A percentile compares a stretch with the other conserved stretches of the same genome.
These are phyloP conservation scores for Claviceps digitariae DNA, from an alignment of 2,329 filamentous ascomycete species.

Conservation along the genomic window DNA sequence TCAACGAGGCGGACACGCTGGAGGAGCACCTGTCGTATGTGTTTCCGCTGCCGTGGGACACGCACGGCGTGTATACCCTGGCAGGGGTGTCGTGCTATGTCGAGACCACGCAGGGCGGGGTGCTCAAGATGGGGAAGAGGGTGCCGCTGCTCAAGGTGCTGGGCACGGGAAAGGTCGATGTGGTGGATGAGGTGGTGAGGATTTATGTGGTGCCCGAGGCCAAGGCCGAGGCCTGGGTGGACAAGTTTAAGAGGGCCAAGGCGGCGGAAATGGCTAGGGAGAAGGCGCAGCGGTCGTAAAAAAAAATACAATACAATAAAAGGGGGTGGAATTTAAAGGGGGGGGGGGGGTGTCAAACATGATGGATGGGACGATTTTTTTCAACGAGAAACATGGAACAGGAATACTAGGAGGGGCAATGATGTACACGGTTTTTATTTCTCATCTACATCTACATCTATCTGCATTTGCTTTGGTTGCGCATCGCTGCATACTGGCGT, in stretches of 20 bases:
- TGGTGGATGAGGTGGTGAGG: slow-evolving; percentile 73
- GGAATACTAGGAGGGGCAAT: neutral
- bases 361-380: too few relatives aligned
- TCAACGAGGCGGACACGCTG: slow-evolving; percentile 63
- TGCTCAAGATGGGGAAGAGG: slow-evolving; percentile 86
- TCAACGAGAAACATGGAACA: too few relatives aligned
- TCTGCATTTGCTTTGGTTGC: too few relatives aligned
- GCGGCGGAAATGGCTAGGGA: slow-evolving; percentile 28
- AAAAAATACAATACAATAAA: too few relatives aligned
- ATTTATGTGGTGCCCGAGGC: slow-evolving; percentile 69
- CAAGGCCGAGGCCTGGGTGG: slow-evolving; percentile 62
- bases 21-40: slow-evolving; percentile 73
- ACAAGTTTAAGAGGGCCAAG: slow-evolving; percentile 70
- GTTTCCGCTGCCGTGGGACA: slow-evolving; percentile 80
- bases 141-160: slow-evolving; percentile 63
- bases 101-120: slow-evolving; percentile 64
- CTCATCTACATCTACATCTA: neutral
- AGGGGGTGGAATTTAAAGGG: too few relatives aligned
- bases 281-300: neutral
- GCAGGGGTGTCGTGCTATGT: slow-evolving; percentile 72
- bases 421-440: too few relatives aligned
- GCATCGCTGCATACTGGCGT: too few relatives aligned
- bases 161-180: slow-evolving; percentile 62
- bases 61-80: slow-evolving; percentile 47
- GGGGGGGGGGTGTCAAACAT: too few relatives aligned